Percentiles rank a stretch among this genome's conserved stretches.
Evolutionary conservation across 2,329 filamentous ascomycete species (phyloP).

Genomic region (Ambrosiella beaveri): DNA sequence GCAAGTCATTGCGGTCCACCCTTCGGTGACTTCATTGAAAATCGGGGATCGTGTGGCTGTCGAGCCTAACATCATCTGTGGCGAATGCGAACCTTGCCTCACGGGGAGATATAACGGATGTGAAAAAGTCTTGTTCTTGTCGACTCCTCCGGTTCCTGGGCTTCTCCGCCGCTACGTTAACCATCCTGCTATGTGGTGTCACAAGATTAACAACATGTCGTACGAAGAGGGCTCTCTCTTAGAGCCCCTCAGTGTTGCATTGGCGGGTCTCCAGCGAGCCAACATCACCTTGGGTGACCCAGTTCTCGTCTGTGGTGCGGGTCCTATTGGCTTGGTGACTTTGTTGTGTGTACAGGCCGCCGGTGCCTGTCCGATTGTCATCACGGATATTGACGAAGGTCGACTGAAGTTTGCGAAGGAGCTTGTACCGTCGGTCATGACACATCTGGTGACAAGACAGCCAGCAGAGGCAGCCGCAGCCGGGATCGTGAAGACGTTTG

Average conservation of each 20-base stretch:
- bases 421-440: constrained; percentile 61
- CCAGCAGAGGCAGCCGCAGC: constrained; percentile 55
- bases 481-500: constrained; percentile 50
- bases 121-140: constrained; percentile 69
- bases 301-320: constrained; percentile 78
- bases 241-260: constrained; percentile 75
- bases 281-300: constrained; percentile 69
- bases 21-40: constrained; percentile 60
- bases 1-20: constrained; percentile 62
- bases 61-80: constrained; percentile 88
- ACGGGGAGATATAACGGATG: constrained; percentile 93
- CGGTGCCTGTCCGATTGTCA: constrained; percentile 76
- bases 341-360: constrained; percentile 70
- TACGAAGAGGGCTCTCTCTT: constrained; percentile 83
- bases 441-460: constrained; percentile 55
- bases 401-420: constrained; percentile 71
- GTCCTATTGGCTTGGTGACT: constrained; percentile 83
- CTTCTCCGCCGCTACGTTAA: constrained; percentile 85
- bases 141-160: constrained; percentile 76
- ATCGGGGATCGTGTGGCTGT: constrained; percentile 82
- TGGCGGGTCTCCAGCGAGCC: constrained; percentile 75
- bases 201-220: constrained; percentile 85
- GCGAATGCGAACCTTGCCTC: constrained; percentile 75
- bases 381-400: constrained; percentile 86
- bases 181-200: constrained; percentile 86